Base-by-base conservation (phyloP, 257 asterid species). In the Datura wrightii region DNA sequence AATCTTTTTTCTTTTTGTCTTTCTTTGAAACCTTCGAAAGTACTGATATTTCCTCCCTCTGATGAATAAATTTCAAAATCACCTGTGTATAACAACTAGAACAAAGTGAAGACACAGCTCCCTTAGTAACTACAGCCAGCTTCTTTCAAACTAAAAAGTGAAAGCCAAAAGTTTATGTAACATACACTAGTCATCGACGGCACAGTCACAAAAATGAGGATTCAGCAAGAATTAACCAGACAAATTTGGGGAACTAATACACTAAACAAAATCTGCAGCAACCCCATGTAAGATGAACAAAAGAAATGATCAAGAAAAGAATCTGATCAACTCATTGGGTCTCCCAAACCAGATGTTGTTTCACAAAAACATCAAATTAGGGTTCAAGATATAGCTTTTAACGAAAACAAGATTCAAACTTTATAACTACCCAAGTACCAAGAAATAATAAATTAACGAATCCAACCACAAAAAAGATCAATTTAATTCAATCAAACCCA, bases 321-420 rank as follows among this genome's bases (percentile, higher is more conserved):
- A 76, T 76, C 46, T 76, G 62, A 50, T 50, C 63, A 78, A 65
- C 70, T 24, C 41, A 62, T 9, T 62, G 69, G 15, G 41, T 62
- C 6, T n/a, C 11, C 36, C 18, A 58, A 58, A 18, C 2, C 65
- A 58, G 34, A 24, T 58, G 65, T 58, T 6, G 55, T 55, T 39
- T 46, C 52, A 14, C 18, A 76, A 56, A 13, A 79, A 16, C 24
- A n/a, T 1, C 36, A 48, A 76, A 11, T 62, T 76, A 41, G 80
- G 82, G 72, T 80, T 86, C 59, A 72, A 70, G 31, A 31, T 70
- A 79, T 31, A 79, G 67, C 76, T 19, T 52, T 71, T 54, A 19
- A 18, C 72, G 83, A 56, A 70, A 31, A 8, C 42, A 34, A 52
- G 7, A 83, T 56, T 46, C 18, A 83, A 53, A 52, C 65, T 52